Base-by-base conservation (phyloP, 441 rosid species). In the Adansonia grandidieri region DNA sequence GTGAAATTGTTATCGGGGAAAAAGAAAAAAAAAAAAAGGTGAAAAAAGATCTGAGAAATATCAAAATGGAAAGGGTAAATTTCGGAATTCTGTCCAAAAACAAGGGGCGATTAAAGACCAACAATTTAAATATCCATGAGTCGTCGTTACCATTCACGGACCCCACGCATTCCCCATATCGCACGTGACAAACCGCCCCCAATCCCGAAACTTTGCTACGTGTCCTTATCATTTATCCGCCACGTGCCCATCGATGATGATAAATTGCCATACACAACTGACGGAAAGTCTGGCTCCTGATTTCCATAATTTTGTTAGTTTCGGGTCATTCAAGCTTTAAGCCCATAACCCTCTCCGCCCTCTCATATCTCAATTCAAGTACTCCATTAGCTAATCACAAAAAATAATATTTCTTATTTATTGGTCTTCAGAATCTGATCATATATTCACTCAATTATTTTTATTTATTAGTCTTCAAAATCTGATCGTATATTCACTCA, bases 191-290 rank as follows among this genome's bases (percentile, higher is more conserved):
- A 0, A 37, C 48, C 5, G 14, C 8, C n/a, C 50, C 75, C 6
- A 10, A 44, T 70, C 45, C 73, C 84, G 60, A 65, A 71, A 78
- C 56, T 85, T 86, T 15, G 45, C 60, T 11, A 80, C 89, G 88
- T 84, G 92, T 85, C 63, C 85, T n/a, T 65, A 77, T 80, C 22
- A 73, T 3, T 14, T 17, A 0, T 9, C 6, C 5, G 54, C 79
- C 92, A 84, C 91, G 90, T 40, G 87, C 28, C 48, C 0, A 13
- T 0, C 73, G 45, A 24, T 42, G 40, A 6, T 50, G 81, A 84
- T 80, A 83, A 84, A 88, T 81, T 86, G 84, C 85, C 80, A 7
- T 14, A 22, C 69, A 70, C 37, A 15, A 9, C 62, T 63, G 47
- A 28, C 44, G 28, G 15, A 28, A 37, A 37, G 56, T 54, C 40